Evolutionary conservation across 163 green algal genomes (phyloP), one percentile per base, ranked within the genome.

Genomic region (Coccomyxa subellipsoidea): DNA sequence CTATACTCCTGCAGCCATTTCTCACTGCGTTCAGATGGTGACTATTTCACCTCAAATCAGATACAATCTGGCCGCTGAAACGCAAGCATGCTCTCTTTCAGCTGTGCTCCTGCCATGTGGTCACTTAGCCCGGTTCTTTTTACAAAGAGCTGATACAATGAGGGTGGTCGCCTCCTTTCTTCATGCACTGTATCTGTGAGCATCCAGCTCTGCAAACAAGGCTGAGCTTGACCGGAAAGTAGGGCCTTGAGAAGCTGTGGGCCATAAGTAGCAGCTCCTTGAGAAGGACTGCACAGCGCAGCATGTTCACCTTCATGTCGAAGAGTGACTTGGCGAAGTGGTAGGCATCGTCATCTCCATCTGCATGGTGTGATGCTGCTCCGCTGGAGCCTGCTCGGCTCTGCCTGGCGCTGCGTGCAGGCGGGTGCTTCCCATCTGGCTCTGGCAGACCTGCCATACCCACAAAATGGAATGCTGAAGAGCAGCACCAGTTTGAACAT

Each of bases 271-370:
- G n/a, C n/a, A n/a, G n/a, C n/a, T n/a, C n/a, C n/a, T n/a, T n/a
- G n/a, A n/a, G n/a, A n/a, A n/a, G n/a, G n/a, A n/a, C n/a, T n/a
- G n/a, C n/a, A n/a, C n/a, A n/a, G n/a, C n/a, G n/a, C n/a, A n/a
- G n/a, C n/a, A n/a, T n/a, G n/a, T n/a, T n/a, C n/a, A 92, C 91
- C 88, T 91, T 91, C 21, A 89, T 40, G 47, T 95, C 90, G 80
- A 95, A 94, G 34, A 90, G 81, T 7, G 85, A 85, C 21, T 86
- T 87, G 4, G 92, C 92, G 23, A 95, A 83, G 37, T 93, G 80
- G 77, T 90, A 93, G 2, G 73, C 71, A 31, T 90, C 84, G 29
- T 85, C 69, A 39, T 89, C 86, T 21, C 66, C 69, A 37, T 84
- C 75, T 69, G 38, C 76, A 10, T 36, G 36, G 12, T 80, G 47